A percentile compares a stretch with the other conserved stretches of the same genome.
Evolutionary conservation across 495 filamentous ascomycete species (phyloP).

Genomic region (Aspergillus cavernicola): DNA sequence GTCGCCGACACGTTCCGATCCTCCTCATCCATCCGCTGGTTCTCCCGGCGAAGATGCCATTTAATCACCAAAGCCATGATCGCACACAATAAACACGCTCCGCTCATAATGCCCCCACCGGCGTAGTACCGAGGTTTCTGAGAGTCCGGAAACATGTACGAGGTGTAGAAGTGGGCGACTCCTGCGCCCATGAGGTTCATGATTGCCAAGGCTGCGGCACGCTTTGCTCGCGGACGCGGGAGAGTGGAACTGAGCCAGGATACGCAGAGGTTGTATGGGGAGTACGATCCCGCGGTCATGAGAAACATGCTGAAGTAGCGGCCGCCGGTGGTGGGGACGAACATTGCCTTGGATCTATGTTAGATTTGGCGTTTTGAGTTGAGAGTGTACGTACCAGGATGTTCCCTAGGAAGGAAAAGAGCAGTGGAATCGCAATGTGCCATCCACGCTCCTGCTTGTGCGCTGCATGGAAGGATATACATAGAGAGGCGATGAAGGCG

Average conservation of each 20-base stretch:
- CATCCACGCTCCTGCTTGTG: conserved; percentile 28
- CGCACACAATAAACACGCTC: conserved; percentile 20
- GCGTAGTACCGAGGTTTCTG: conserved; percentile 19
- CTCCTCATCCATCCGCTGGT: background rate
- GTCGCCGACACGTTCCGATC: background rate
- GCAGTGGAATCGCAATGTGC: conserved; percentile 17
- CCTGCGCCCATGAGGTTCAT: conserved; percentile 23
- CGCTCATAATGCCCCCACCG: conserved; percentile 18
- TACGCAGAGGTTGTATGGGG: conserved; percentile 23
- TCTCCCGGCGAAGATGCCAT: background rate
- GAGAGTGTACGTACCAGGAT: background rate
- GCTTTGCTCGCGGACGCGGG: conserved; percentile 21
- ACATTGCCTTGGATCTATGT: conserved; percentile 19
- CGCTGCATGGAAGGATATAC: conserved; percentile 49
- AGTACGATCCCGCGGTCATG: conserved; percentile 24
- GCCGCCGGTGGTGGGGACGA: conserved; percentile 15
- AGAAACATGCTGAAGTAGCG: conserved; percentile 24
- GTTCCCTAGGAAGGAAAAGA: background rate
- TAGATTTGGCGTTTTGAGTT: background rate
- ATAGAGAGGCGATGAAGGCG: conserved; percentile 25
- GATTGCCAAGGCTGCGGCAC: conserved; percentile 21
- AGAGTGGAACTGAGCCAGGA: conserved; percentile 21
- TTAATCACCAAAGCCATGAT: conserved; percentile 8
- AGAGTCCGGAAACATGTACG: conserved; percentile 22
- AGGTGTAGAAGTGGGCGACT: conserved; percentile 22